Conservation (phyloP, 495 filamentous ascomycete genomes). For the Aspergillus indologenus region DNA sequence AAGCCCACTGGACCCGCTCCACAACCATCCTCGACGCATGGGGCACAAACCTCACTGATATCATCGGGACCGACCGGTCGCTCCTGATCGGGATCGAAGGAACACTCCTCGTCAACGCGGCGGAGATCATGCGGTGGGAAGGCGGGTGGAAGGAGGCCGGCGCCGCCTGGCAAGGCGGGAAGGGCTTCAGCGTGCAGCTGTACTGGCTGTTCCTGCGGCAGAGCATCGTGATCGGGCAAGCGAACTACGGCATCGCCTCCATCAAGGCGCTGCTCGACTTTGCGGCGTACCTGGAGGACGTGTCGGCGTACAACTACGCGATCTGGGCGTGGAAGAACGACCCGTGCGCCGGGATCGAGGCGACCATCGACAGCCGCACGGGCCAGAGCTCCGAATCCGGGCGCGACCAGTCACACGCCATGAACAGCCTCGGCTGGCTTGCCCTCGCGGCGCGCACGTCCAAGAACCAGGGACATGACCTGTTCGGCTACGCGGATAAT, state of each 20-base stretch:
- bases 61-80: constrained; percentile 31
- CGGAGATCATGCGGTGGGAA: constrained; percentile 41
- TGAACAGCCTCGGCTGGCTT: too few species aligned
- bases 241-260: constrained; percentile 20
- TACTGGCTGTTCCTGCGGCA: constrained; percentile 40
- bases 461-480: too few species aligned
- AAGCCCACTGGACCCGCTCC: constrained; percentile 27
- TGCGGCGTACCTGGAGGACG: constrained; percentile 39
- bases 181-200: constrained; percentile 35
- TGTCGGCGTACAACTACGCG: constrained; percentile 34
- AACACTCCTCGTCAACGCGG: constrained; percentile 34
- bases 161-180: constrained; percentile 28
- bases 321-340: too few species aligned
- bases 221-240: constrained; percentile 32
- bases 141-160: constrained; percentile 35
- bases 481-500: too few species aligned
- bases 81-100: constrained; percentile 34
- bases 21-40: constrained; percentile 36
- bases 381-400: too few species aligned
- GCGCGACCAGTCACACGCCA: too few species aligned
- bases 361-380: too few species aligned
- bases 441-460: too few species aligned
- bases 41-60: constrained; percentile 30
- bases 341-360: too few species aligned
- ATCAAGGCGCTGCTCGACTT: constrained; percentile 37